Evolutionary conservation across 2,329 filamentous ascomycete species (phyloP).

Genomic region (Calonectria pteridis): DNA sequence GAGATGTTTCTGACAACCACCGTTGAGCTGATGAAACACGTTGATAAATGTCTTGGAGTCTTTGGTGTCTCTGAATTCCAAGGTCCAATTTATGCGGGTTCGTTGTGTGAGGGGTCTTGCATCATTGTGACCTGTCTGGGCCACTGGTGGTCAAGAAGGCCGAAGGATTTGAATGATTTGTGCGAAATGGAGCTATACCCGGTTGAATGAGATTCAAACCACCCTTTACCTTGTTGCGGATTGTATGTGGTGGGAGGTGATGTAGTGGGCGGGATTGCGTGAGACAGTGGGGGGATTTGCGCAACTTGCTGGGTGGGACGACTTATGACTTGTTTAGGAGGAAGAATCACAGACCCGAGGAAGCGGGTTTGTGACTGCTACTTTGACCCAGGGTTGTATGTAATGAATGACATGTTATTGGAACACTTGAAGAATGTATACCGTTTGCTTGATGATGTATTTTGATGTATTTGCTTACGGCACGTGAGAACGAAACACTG

Average conservation of each 20-base stretch:
- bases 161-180: background rate
- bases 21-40: no score
- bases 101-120: background rate
- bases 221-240: background rate
- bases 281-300: conserved; percentile 17
- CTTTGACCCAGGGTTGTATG: background rate
- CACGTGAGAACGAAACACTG: background rate
- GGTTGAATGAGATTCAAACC: background rate
- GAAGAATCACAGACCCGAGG: background rate
- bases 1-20: background rate
- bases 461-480: background rate
- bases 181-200: background rate
- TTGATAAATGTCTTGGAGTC: background rate
- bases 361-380: background rate
- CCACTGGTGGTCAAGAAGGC: background rate
- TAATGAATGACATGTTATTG: background rate
- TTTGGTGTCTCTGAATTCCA: background rate
- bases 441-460: background rate
- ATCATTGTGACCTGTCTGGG: background rate
- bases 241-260: background rate
- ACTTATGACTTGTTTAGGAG: background rate
- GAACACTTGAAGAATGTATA: background rate
- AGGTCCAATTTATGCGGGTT: no score
- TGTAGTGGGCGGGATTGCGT: conserved; percentile 13
- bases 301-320: conserved; percentile 3